Base-by-base conservation (phyloP, 2,329 filamentous ascomycete genomes). In the Pseudocercospora fijiensis region DNA sequence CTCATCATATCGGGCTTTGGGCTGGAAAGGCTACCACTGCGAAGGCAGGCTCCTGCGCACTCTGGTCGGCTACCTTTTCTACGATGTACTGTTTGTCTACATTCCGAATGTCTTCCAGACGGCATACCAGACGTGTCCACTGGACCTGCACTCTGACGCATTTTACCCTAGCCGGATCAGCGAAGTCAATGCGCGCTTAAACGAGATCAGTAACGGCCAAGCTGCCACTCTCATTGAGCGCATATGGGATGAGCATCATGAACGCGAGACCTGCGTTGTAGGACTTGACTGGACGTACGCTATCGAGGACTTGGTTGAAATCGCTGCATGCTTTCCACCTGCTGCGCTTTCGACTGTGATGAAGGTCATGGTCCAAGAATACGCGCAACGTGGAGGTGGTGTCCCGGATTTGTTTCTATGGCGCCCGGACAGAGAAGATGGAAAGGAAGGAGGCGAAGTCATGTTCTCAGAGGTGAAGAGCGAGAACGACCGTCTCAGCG, bases 31-130 rank as follows among this genome's bases (percentile, higher is more conserved):
- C 10, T 97, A 94, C 73, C 95, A 99, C 77, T 87, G 89, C 18
- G 95, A 99, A 81, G 92, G 92, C 33, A 91, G 93, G 1, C 93
- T 98, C 70, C 80, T 98, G 6, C 88, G 92, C n/a, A 99, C 95
- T 0, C 81, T 99, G 6, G 83, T 84, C 70, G 81, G 76, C n/a
- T 94, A 95, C 73, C 85, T 99, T 18, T 96, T 98, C 80, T 95
- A 89, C 80, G 94, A 99, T 76, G 86, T 98, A 24, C 81, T 99
- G 6, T 98, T 98, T 78, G 83, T 92, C 26, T 96, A 96, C 76
- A 86, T 98, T 4, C 94, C 95, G 26, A 96, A 98, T 71, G 94
- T 99, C 61, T 99, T 99, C 77, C 94, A 98, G 76, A 99, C 95
- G 5, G 86, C 90, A 0, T 99, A 91, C 75, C 95, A 99, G 77